Percentiles rank a stretch among this genome's conserved stretches.
Conservation (phyloP, 2,329 filamentous ascomycete species). For the Samsoniella hepiali region DNA sequence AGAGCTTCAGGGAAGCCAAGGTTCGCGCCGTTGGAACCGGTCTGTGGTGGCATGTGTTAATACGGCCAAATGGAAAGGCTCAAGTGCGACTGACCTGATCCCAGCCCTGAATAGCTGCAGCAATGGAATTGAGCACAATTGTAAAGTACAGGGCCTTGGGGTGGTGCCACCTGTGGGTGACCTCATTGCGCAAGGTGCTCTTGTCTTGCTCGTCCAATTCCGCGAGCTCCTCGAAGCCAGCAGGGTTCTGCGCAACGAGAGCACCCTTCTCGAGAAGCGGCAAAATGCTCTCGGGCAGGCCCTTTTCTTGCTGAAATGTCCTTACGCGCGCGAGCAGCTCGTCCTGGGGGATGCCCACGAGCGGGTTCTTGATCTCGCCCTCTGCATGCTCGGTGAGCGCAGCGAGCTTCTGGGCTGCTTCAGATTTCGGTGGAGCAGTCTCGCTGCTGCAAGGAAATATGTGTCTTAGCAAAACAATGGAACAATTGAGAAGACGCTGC, state of each 20-base stretch:
- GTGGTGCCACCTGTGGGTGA: constrained; percentile 48
- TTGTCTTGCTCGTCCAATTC: constrained; percentile 45
- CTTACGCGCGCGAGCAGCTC: constrained; percentile 53
- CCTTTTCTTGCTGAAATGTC: constrained; percentile 48
- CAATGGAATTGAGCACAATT: constrained; percentile 49
- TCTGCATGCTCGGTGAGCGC: constrained; percentile 25
- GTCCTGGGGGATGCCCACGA: constrained; percentile 50
- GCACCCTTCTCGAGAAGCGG: constrained; percentile 33
- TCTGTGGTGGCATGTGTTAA: constrained; percentile 27
- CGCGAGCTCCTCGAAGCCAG: constrained; percentile 43
- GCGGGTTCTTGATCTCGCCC: constrained; percentile 41
- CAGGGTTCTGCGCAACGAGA: constrained; percentile 37
- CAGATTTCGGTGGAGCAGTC: neutral
- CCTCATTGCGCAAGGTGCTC: constrained; percentile 39
- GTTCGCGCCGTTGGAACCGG: constrained; percentile 47
- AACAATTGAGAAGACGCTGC: neutral
- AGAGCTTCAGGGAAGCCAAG: constrained; percentile 43
- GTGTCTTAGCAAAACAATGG: neutral
- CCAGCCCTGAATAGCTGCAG: constrained; percentile 51
- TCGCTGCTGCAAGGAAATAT: neutral
- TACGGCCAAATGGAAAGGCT: neutral
- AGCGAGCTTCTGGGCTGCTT: constrained; percentile 18
- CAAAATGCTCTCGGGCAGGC: constrained; percentile 43
- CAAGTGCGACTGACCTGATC: constrained; percentile 33
- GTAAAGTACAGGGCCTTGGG: constrained; percentile 49